Conservation (phyloP, 1,139 yeast species). For the Diutina siamensis region DNA sequence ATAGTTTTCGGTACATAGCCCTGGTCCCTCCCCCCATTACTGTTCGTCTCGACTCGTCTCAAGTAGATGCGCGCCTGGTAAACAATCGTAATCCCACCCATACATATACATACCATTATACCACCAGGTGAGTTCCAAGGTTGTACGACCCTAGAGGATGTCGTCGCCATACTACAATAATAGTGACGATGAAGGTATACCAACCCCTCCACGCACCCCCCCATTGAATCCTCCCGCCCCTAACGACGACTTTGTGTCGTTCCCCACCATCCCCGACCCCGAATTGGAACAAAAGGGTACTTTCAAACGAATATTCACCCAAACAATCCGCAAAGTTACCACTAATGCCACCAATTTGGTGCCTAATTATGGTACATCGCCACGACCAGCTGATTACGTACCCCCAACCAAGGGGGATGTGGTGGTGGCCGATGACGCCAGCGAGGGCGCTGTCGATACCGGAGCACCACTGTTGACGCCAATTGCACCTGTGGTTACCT, state of each 20-base stretch:
- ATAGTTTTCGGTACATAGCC: too few relatives aligned
- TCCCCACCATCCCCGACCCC: slow-evolving; percentile 36
- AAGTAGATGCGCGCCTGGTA: background rate
- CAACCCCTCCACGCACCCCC: background rate
- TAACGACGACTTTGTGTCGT: slow-evolving; percentile 26
- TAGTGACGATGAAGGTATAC: background rate
- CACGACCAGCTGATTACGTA: slow-evolving; percentile 7
- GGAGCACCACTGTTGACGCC: background rate
- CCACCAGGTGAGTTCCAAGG: too few relatives aligned
- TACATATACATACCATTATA: too few relatives aligned
- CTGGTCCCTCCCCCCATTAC: too few relatives aligned
- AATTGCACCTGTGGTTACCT: background rate
- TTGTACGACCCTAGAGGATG: background rate
- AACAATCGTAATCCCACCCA: background rate
- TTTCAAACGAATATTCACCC: slow-evolving; percentile 21
- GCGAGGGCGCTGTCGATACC: background rate
- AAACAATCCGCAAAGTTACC: slow-evolving; percentile 34
- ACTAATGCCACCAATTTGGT: slow-evolving; percentile 33
- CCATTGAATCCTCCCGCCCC: background rate
- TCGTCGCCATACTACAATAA: background rate
- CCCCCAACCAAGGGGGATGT: slow-evolving; percentile 6
- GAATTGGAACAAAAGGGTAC: slow-evolving; percentile 21
- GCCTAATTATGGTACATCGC: slow-evolving; percentile 16
- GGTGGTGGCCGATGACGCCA: background rate
- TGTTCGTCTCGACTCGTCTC: too few relatives aligned